Evolutionary conservation across 1,284 basidiomycete species (phyloP).

Genomic region (Boletellus dicymbophilus): DNA sequence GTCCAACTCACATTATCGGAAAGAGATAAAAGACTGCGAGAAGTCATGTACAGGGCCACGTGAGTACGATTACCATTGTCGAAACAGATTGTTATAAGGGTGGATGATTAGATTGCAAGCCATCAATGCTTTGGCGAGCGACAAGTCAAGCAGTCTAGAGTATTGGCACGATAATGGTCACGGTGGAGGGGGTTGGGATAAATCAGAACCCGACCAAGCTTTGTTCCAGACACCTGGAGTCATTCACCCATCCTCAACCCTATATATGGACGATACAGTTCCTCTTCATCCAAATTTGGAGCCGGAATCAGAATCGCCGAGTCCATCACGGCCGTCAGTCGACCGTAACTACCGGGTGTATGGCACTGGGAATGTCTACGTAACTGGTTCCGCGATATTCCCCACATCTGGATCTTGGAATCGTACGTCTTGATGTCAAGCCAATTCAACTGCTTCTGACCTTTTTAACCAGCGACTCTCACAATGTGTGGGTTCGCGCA

Average conservation of each 20-base stretch:
- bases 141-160: neutral
- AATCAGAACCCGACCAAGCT: neutral
- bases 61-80: neutral
- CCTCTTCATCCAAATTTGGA: conserved; percentile 3
- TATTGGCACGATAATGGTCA: conserved; percentile 5
- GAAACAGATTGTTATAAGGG: neutral
- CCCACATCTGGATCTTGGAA: conserved; percentile 11
- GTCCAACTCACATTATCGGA: conserved; percentile 7
- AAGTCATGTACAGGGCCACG: conserved; percentile 3
- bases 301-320: neutral
- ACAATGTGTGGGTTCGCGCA: conserved; percentile 24
- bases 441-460: neutral
- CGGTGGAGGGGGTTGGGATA: conserved; percentile 1
- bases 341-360: conserved; percentile 4
- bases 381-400: conserved; percentile 7
- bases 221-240: conserved; percentile 1
- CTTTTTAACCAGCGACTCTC: conserved; percentile 4
- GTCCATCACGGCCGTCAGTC: neutral
- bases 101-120: neutral
- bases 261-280: conserved; percentile 6
- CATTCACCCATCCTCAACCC: conserved; percentile 4
- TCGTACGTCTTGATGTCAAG: neutral
- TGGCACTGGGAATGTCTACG: conserved; percentile 9
- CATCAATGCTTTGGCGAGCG: conserved; percentile 2
- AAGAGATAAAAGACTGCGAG: neutral